phyloP scores from a whole-genome alignment of 78 protist species.

The Tieghemostelium lacteum region DNA sequence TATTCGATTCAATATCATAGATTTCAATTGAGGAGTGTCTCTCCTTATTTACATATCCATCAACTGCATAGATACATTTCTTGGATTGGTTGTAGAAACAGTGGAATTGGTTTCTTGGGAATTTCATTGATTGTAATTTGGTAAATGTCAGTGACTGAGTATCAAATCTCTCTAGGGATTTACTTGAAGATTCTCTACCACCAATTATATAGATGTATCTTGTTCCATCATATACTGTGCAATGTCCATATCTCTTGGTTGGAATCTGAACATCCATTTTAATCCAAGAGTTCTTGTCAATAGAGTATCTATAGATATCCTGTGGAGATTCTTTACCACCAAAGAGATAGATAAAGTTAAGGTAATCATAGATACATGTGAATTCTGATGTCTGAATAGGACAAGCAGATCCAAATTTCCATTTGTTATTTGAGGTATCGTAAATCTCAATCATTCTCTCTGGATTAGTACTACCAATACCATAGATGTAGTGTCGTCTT shows the following conservation, averaged over 20 bases:
- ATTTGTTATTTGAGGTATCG: conserved; percentile 8
- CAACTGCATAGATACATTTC: conserved; percentile 44
- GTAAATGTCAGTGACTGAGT: neutral
- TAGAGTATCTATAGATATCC: neutral
- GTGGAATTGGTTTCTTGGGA: conserved; percentile 24
- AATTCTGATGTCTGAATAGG: conserved; percentile 14
- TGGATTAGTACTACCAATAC: conserved; percentile 18
- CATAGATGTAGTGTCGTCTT: conserved; percentile 23
- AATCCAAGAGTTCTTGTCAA: conserved; percentile 19
- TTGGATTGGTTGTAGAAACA: conserved; percentile 29
- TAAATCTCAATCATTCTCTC: conserved; percentile 34
- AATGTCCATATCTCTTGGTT: conserved; percentile 25
- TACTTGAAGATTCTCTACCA: conserved; percentile 14
- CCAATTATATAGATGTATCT: conserved; percentile 49
- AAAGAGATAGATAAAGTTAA: conserved; percentile 20
- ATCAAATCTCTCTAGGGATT: conserved; percentile 42
- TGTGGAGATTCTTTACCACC: conserved; percentile 54
- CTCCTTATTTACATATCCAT: conserved; percentile 47
- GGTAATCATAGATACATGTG: conserved; percentile 22
- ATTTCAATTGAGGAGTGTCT: conserved; percentile 35
- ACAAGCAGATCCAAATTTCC: conserved; percentile 22
- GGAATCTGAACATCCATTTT: neutral
- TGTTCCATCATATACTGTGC: conserved; percentile 35
- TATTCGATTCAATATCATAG: conserved; percentile 38
- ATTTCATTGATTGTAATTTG: conserved; percentile 12